Conservation (phyloP, 257 asterid species). For the Solanum dulcamara region DNA sequence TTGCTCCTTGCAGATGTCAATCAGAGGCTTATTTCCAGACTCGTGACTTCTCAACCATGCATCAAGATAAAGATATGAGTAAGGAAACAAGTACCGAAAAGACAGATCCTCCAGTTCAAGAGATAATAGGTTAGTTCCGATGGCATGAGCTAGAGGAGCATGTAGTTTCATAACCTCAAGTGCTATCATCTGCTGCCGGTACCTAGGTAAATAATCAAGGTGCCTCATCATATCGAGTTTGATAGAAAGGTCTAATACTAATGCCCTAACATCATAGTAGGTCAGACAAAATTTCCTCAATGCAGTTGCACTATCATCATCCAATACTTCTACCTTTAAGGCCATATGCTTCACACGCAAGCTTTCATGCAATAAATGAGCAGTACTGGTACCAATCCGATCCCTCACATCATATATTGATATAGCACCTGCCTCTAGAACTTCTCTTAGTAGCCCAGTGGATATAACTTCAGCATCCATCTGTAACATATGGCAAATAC, state of each 20-base stretch:
- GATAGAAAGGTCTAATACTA: constrained; percentile 63
- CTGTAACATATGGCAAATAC: constrained; percentile 20
- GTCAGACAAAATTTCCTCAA: constrained; percentile 78
- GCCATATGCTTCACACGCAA: constrained; percentile 61
- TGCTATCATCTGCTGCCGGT: constrained; percentile 66
- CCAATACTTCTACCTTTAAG: constrained; percentile 48
- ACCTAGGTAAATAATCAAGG: constrained; percentile 67
- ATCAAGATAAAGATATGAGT: constrained; percentile 68
- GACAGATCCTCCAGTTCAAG: constrained; percentile 87
- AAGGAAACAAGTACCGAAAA: constrained; percentile 73
- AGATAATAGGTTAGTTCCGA: constrained; percentile 50
- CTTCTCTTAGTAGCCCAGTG: constrained; percentile 68
- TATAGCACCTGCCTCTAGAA: constrained; percentile 50
- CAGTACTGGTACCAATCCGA: constrained; percentile 50
- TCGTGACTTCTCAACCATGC: constrained; percentile 79
- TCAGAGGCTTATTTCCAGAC: constrained; percentile 48
- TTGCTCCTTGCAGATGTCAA: constrained; percentile 55
- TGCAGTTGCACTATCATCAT: constrained; percentile 60
- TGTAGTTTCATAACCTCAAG: constrained; percentile 79
- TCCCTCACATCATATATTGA: constrained; percentile 52
- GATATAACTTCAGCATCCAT: constrained; percentile 96
- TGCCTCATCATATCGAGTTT: constrained; percentile 87
- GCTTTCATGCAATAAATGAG: constrained; percentile 80
- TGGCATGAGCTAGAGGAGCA: constrained; percentile 89
- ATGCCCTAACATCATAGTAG: constrained; percentile 79